Evolutionary conservation across 176 grass and related monocot genomes (phyloP).

Genomic region (Alloteropsis semialata): DNA sequence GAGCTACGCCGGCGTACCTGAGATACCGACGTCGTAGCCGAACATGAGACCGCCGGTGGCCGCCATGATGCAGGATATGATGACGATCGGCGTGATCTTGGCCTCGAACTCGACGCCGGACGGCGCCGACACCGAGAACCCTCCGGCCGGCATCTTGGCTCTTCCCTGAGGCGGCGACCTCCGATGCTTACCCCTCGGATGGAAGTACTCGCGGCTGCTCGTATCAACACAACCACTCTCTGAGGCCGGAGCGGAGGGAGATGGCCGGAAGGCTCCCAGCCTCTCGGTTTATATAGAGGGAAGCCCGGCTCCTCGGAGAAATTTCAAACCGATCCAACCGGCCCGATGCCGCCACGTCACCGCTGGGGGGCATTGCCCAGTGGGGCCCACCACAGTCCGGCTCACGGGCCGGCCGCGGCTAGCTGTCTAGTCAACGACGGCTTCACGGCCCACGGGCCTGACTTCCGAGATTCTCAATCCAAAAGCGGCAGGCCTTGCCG

Average conservation of each 20-base stretch:
- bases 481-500: not conserved
- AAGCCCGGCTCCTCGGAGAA: constrained; percentile 7
- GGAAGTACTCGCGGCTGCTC: not conserved
- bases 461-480: not conserved
- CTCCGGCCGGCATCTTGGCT: constrained; percentile 70
- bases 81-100: constrained; percentile 86
- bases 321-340: constrained; percentile 28
- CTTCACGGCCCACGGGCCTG: constrained; percentile 38
- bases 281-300: constrained; percentile 11
- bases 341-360: constrained; percentile 21
- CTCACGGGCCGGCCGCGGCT: not conserved
- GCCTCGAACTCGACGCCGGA: constrained; percentile 71
- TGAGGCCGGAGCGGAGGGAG: not conserved
- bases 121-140: constrained; percentile 66
- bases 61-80: constrained; percentile 96
- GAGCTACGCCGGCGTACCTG: constrained; percentile 40
- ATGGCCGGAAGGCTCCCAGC: not conserved
- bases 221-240: not conserved
- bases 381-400: not conserved
- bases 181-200: not conserved
- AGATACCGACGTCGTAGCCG: constrained; percentile 89
- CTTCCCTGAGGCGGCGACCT: not conserved
- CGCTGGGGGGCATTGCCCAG: rapidly evolving
- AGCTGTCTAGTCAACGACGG: constrained; percentile 42
- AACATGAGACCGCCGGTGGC: constrained; percentile 94